Evolutionary conservation across 495 filamentous ascomycete species (phyloP).

Genomic region (Oidiodendron maius): DNA sequence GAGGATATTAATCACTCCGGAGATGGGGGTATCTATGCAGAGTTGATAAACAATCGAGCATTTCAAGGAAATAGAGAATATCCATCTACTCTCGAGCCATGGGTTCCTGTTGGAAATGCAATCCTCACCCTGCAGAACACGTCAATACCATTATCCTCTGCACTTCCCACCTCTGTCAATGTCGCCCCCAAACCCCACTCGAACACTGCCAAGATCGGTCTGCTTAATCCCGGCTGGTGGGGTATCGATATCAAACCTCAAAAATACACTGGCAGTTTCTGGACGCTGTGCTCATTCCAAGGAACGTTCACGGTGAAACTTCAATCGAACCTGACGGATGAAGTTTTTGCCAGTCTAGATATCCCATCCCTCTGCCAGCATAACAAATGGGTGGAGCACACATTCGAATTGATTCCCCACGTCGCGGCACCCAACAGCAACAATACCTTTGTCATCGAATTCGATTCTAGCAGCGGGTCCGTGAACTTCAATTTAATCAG

Average conservation of each 20-base stretch:
- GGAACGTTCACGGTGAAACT: conserved; percentile 25
- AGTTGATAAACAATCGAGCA: conserved; percentile 52
- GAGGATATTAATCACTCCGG: conserved; percentile 34
- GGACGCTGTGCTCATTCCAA: conserved; percentile 33
- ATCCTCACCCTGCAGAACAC: conserved; percentile 33
- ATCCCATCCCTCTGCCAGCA: conserved; percentile 27
- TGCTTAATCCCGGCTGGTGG: conserved; percentile 42
- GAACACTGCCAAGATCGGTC: conserved; percentile 26
- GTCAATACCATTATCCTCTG: conserved; percentile 34
- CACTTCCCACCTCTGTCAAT: conserved; percentile 43
- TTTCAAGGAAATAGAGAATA: conserved; percentile 51
- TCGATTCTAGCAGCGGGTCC: conserved; percentile 32
- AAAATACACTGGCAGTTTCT: conserved; percentile 40
- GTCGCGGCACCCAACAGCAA: conserved; percentile 33
- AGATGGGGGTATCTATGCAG: conserved; percentile 56
- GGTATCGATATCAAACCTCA: conserved; percentile 40
- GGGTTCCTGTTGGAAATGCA: conserved; percentile 33
- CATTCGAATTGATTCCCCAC: conserved; percentile 27
- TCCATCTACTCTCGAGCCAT: conserved; percentile 21
- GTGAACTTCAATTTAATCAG: conserved; percentile 48
- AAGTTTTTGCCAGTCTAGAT: conserved; percentile 31
- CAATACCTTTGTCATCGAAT: conserved; percentile 45
- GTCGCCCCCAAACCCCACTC: conserved; percentile 24
- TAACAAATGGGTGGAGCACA: conserved; percentile 29
- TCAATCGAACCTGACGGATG: conserved; percentile 27